Percentiles rank a stretch among this genome's conserved stretches.
These are phyloP conservation scores for Echinochloa phyllopogon DNA, from an alignment of 176 grass and related monocot genomes.

Conservation along the genomic window DNA sequence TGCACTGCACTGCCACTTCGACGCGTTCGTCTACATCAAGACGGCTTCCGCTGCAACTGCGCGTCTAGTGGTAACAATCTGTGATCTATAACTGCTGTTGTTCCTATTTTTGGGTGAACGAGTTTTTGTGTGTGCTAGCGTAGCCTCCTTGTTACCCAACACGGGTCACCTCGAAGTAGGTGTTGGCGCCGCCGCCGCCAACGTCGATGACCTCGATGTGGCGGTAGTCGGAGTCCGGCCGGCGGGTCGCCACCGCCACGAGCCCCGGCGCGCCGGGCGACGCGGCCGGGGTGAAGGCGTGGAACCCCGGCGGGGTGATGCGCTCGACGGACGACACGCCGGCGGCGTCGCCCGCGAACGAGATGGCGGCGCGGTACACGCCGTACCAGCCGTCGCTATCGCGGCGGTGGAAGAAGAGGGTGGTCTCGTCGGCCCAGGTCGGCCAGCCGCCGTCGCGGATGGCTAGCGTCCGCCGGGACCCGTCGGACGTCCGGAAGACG, in stretches of 20 bases:
- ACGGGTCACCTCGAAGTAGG: slow-evolving; percentile 72
- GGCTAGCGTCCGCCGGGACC: slow-evolving; percentile 55
- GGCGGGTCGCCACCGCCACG: slow-evolving; percentile 76
- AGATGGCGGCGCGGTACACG: slow-evolving; percentile 66
- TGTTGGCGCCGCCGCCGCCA: not conserved
- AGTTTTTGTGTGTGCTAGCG: no score
- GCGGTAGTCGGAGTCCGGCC: slow-evolving; percentile 61
- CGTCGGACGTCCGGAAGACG: slow-evolving; percentile 67
- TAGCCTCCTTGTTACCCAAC: no score
- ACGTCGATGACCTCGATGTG: slow-evolving; percentile 88
- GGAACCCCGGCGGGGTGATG: slow-evolving; percentile 73
- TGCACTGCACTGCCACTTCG: no score
- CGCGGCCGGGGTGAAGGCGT: slow-evolving; percentile 83
- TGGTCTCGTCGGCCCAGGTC: slow-evolving; percentile 75
- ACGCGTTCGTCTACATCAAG: no score
- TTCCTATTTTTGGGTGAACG: no score
- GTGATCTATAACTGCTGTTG: no score
- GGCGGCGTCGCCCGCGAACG: not conserved
- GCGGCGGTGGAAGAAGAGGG: slow-evolving; percentile 87
- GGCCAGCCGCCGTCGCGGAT: slow-evolving; percentile 74
- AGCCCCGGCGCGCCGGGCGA: slow-evolving; percentile 69
- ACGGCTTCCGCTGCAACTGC: no score
- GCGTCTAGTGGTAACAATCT: no score
- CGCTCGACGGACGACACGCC: slow-evolving; percentile 46
- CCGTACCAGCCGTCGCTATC: slow-evolving; percentile 77